Conservation (phyloP, 2,329 filamentous ascomycete species). For the Aspergillus floridensis region DNA sequence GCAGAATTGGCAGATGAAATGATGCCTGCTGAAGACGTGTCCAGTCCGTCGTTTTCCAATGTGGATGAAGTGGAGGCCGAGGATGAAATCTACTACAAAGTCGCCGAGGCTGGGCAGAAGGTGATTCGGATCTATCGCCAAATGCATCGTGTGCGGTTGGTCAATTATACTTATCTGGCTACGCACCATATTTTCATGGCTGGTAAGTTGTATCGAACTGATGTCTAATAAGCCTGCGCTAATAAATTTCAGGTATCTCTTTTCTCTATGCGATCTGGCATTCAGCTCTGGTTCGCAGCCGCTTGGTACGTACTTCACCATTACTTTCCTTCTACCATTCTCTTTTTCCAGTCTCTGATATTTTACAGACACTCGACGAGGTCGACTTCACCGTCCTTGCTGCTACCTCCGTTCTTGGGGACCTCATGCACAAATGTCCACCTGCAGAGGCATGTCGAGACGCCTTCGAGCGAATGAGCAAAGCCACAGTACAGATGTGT, state of each 20-base stretch:
- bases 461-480: constrained; percentile 91
- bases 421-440: constrained; percentile 90
- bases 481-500: constrained; percentile 93
- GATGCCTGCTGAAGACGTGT: constrained; percentile 57
- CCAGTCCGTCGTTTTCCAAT: constrained; percentile 52
- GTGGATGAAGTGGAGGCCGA: constrained; percentile 63
- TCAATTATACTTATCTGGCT: constrained; percentile 94
- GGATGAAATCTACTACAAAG: constrained; percentile 87
- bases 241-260: constrained; percentile 61
- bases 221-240: constrained; percentile 1
- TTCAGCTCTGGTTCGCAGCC: constrained; percentile 80
- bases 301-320: constrained; percentile 62
- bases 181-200: constrained; percentile 98
- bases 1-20: constrained; percentile 79
- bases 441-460: constrained; percentile 92
- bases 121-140: constrained; percentile 88
- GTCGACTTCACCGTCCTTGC: constrained; percentile 96
- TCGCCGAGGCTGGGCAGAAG: constrained; percentile 91
- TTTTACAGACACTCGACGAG: constrained; percentile 72
- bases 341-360: constrained; percentile 1
- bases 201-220: constrained; percentile 51
- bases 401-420: constrained; percentile 86
- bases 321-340: not conserved
- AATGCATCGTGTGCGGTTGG: constrained; percentile 79
- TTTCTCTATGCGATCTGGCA: constrained; percentile 98